phyloP scores from a whole-genome alignment of 2,329 filamentous ascomycete genomes.

The Fusarium anguioides region DNA sequence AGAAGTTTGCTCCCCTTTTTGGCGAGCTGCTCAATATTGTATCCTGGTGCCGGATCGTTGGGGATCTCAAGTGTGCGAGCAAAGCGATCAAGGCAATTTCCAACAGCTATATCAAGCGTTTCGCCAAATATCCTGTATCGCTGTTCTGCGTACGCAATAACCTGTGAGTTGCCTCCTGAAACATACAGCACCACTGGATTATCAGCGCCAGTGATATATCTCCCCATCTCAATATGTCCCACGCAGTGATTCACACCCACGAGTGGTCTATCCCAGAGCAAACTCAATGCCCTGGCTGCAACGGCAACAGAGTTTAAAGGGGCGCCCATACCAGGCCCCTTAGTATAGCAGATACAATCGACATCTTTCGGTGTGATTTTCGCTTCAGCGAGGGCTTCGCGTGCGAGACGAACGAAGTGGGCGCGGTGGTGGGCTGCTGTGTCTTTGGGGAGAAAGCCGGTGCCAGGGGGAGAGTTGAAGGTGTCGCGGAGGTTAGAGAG shows the following conservation, averaged over 20 bases:
- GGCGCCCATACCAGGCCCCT: constrained; percentile 95
- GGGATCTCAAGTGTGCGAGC: constrained; percentile 89
- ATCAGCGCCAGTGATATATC: constrained; percentile 86
- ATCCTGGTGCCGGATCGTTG: constrained; percentile 96
- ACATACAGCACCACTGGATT: constrained; percentile 98
- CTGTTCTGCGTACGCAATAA: constrained; percentile 94
- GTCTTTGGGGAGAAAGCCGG: constrained; percentile 96
- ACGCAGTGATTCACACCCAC: constrained; percentile 98
- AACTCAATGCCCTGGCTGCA: constrained; percentile 80
- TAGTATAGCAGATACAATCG: constrained; percentile 94
- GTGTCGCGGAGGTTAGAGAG: constrained; percentile 96
- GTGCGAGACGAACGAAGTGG: constrained; percentile 86
- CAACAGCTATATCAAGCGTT: constrained; percentile 95
- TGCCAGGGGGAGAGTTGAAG: constrained; percentile 89
- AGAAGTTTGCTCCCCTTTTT: constrained; percentile 77
- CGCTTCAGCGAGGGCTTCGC: constrained; percentile 79
- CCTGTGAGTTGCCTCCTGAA: constrained; percentile 95
- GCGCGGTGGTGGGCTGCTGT: constrained; percentile 91
- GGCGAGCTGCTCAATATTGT: constrained; percentile 97
- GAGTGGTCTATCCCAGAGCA: constrained; percentile 89
- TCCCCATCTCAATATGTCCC: constrained; percentile 98
- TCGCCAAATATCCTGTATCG: constrained; percentile 98
- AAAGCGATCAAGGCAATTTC: constrained; percentile 96
- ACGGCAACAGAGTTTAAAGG: constrained; percentile 89
- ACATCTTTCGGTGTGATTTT: constrained; percentile 71